These are phyloP conservation scores for Casuarina equisetifolia DNA, from an alignment of 306 rosid species.

Conservation along the genomic window DNA sequence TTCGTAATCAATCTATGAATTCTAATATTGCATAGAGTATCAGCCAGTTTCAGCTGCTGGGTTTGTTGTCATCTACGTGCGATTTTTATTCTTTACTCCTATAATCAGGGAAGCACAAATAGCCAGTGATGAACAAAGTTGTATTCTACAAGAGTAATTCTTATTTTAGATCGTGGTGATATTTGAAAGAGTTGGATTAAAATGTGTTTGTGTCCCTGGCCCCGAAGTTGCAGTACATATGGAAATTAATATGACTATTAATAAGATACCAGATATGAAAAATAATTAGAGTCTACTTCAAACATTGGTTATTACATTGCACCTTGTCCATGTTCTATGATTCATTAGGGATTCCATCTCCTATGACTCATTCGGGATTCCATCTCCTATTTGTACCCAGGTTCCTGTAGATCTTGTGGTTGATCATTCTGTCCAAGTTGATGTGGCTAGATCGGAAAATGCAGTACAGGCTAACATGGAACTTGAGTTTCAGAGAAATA, in stretches of 20 bases:
- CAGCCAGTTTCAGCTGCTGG: background rate
- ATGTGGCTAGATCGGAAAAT: conserved; percentile 10
- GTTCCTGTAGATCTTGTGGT: conserved; percentile 12
- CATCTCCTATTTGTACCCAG: background rate
- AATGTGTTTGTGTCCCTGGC: background rate
- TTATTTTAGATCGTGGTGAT: background rate
- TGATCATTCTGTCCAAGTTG: conserved; percentile 17
- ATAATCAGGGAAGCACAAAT: background rate
- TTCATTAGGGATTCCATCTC: background rate
- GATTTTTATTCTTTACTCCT: background rate
- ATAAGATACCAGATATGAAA: background rate
- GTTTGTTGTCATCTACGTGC: background rate
- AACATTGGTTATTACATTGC: background rate
- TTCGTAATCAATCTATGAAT: background rate
- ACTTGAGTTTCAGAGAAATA: conserved; percentile 5
- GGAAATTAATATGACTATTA: background rate
- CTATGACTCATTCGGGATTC: background rate
- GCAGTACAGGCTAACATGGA: conserved; percentile 13
- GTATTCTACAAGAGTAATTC: background rate
- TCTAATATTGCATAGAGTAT: background rate
- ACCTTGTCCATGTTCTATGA: background rate
- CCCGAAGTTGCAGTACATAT: background rate
- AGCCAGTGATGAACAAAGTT: background rate
- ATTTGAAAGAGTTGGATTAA: background rate
- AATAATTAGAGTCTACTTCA: background rate